Evolutionary conservation across 2,329 filamentous ascomycete genomes (phyloP).

Genomic region (Fusarium vanettenii): DNA sequence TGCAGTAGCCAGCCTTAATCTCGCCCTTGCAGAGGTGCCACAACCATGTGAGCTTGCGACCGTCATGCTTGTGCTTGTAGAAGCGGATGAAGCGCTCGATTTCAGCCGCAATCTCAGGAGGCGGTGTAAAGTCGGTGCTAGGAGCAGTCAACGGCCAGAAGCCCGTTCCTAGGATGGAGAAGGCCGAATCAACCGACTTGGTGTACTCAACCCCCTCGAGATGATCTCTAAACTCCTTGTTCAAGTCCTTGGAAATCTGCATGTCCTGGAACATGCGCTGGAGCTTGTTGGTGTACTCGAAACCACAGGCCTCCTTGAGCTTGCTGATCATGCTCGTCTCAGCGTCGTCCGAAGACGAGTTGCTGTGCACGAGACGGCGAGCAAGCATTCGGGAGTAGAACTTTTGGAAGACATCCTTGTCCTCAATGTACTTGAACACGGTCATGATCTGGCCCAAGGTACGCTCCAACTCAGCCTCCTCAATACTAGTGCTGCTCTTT

Average conservation of each 20-base stretch:
- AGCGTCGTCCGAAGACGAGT: constrained; percentile 94
- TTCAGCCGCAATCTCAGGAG: constrained; percentile 84
- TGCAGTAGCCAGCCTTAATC: constrained; percentile 92
- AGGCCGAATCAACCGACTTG: constrained; percentile 84
- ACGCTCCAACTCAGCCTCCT: constrained; percentile 93
- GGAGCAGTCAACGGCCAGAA: constrained; percentile 96
- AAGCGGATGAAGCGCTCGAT: constrained; percentile 91
- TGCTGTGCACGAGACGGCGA: constrained; percentile 92
- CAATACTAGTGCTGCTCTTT: constrained; percentile 91
- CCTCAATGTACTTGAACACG: constrained; percentile 99
- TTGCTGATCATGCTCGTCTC: constrained; percentile 99
- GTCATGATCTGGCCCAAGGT: constrained; percentile 96
- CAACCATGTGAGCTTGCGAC: constrained; percentile 95
- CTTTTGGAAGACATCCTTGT: constrained; percentile 99
- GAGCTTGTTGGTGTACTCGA: constrained; percentile 99
- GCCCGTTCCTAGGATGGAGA: constrained; percentile 93
- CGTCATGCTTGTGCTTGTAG: constrained; percentile 96
- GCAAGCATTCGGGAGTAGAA: constrained; percentile 98
- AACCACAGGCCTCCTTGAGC: constrained; percentile 97
- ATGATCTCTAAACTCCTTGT: constrained; percentile 87
- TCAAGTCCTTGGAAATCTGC: constrained; percentile 98
- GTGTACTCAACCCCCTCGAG: constrained; percentile 65
- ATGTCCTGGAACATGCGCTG: constrained; percentile 99
- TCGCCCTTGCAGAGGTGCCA: constrained; percentile 99
- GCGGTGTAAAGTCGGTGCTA: constrained; percentile 88